Conservation (phyloP, 148 eudicot genomes). For the Diospyros lotus region DNA sequence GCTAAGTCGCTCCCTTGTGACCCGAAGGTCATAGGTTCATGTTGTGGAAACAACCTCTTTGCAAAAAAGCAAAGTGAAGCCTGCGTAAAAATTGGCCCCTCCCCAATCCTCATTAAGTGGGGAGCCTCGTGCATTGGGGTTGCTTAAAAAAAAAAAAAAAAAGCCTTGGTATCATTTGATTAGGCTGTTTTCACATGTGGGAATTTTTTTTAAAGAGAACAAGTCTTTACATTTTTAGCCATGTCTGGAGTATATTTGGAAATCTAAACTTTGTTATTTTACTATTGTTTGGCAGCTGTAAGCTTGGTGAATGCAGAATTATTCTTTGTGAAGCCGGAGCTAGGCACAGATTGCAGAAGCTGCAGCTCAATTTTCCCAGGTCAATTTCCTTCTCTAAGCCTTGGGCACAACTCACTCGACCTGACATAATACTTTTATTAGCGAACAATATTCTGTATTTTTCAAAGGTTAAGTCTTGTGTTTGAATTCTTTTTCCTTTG, state of each 20-base stretch:
- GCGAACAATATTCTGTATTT: background rate
- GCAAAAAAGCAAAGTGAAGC: too few relatives aligned
- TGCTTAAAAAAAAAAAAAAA: too few relatives aligned
- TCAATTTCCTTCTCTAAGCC: slow-evolving; percentile 21
- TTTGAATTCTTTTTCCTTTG: background rate
- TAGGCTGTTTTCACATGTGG: too few relatives aligned
- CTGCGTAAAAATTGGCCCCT: too few relatives aligned
- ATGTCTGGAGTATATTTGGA: background rate
- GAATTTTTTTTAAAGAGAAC: too few relatives aligned
- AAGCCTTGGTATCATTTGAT: too few relatives aligned
- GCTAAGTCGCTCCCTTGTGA: too few relatives aligned
- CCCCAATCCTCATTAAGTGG: too few relatives aligned
- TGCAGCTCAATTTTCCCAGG: slow-evolving; percentile 98
- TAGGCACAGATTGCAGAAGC: slow-evolving; percentile 82
- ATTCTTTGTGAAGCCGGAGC: slow-evolving; percentile 77
- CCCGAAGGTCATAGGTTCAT: too few relatives aligned
- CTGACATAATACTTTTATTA: background rate
- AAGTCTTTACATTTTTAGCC: too few relatives aligned
- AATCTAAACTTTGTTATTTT: background rate
- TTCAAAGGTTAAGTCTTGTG: background rate
- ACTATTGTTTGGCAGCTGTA: slow-evolving; percentile 54
- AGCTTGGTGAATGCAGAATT: slow-evolving; percentile 92
- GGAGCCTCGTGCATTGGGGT: too few relatives aligned
- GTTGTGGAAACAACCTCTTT: too few relatives aligned
- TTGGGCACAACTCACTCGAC: background rate